Evolutionary conservation across 164 flowering plant genomes (phyloP), one percentile per base, ranked within the genome.

Genomic region (Saururus chinensis): DNA sequence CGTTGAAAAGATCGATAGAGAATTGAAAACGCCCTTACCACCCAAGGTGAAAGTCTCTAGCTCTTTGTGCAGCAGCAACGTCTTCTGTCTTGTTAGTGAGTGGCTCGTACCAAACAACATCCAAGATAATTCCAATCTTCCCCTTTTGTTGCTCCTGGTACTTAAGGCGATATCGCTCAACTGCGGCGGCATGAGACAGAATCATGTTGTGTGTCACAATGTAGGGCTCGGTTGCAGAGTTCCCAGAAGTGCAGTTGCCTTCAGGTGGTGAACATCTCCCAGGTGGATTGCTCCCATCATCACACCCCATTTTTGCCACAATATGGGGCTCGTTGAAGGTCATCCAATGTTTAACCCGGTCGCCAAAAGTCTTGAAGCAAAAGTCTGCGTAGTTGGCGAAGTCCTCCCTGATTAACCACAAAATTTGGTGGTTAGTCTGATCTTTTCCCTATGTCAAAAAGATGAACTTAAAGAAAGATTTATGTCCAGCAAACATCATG

Each of bases 321-420:
- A 84, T 86, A 63, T 88, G 73, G 14, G 93, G 93, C 59, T 87
- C 93, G 60, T 87, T 87, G 52, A 81, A 81, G 19, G 93, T 81
- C 77, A 84, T 76, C 93, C 93, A 87, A 48, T 84, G 79, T 76
- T 87, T 87, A 62, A 87, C 93, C 64, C 85, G 79, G 62, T 84
- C 90, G 17, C 95, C 95, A 64, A 77, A 87, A 13, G 74, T 76
- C 73, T 83, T 81, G 76, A 84, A 87, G 61, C 95, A 87, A 57
- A 87, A 83, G 1, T 87, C 90, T 1, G 88, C 95, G 61, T 67
- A 87, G 64, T 81, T 81, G 0, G 89, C 85, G 61, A 63, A 87
- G 57, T 80, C 88, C 55, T 83, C 68, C 80, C 93, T 86, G 75
- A 55, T 65, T 1, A 30, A 57, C n/a, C 26, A 23, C 4, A 0